Base-by-base conservation (phyloP, 768 basidiomycete genomes). In the Pisolithus albus region DNA sequence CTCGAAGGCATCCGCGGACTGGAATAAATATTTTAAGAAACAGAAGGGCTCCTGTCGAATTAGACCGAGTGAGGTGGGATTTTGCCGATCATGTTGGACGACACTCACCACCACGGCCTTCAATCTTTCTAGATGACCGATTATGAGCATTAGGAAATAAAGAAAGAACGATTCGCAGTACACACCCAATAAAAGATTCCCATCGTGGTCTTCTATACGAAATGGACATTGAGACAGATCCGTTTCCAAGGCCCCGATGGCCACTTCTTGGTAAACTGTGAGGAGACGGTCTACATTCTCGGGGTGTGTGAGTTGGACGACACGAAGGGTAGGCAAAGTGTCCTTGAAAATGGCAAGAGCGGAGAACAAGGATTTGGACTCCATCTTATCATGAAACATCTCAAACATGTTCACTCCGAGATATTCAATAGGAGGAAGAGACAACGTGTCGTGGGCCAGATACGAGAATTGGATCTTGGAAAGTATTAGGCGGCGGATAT, bases 301-400 rank as follows among this genome's bases (percentile, higher is more conserved):
- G 26, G 47, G 53, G n/a, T 61, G 45, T 26, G 57, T 24, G 23
- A 66, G 55, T 13, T 57, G 64, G 2, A 65, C 54, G 1, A 59
- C 59, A 9, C 38, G 56, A 43, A 65, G 32, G 16, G 64, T 56
- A 7, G 63, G 61, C 0, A 47, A 34, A 18, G 24, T 55, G n/a
- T 52, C 49, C 21, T n/a, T 32, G 18, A 66, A 26, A 13, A 41
- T 37, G 6, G 19, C 44, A n/a, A 66, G 47, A 32, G 54, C 32
- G 7, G 26, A 13, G 26, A 66, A 59, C 1, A 64, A 34, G 16
- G 0, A 7, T 38, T 30, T 13, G 42, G 56, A 59, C 2, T 55
- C 52, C 1, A 5, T 1, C 32, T 15, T 55, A 4, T 21, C 38
- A 23, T 56, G 63, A 5, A 18, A 0, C 4, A 32, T 41, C 6